phyloP scores from a whole-genome alignment of 176 grass and related monocot species.

The Phragmites australis region DNA sequence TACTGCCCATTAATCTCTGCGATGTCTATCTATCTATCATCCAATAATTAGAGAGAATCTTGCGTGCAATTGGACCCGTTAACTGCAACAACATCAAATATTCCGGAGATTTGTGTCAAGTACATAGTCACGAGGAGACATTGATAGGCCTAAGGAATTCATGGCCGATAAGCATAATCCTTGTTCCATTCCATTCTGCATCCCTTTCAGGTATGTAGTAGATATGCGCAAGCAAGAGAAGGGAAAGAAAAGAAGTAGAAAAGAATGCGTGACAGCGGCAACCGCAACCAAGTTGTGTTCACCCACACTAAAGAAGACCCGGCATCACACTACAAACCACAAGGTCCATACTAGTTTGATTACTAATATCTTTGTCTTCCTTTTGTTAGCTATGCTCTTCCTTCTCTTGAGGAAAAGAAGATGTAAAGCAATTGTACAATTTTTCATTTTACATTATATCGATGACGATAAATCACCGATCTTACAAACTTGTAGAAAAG shows the following conservation, averaged over 20 bases:
- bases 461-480: too few relatives aligned
- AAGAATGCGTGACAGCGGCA: not conserved
- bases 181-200: conserved; percentile 18
- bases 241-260: not conserved
- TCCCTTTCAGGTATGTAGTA: conserved; percentile 17
- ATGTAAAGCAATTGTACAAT: too few relatives aligned
- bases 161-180: conserved; percentile 9
- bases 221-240: conserved; percentile 3
- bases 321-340: not conserved
- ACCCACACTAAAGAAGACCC: not conserved
- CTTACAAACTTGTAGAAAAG: too few relatives aligned
- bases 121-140: conserved; percentile 39
- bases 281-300: not conserved
- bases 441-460: too few relatives aligned
- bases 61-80: conserved; percentile 7
- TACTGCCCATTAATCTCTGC: not conserved
- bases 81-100: not conserved
- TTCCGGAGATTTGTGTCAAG: conserved; percentile 19
- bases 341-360: not conserved
- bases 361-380: not conserved
- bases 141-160: conserved; percentile 17
- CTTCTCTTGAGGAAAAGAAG: too few relatives aligned
- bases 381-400: not conserved
- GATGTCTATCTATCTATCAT: not conserved
- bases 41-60: conserved; percentile 26